These are phyloP conservation scores for Coccinonectria pachysandricola DNA, from an alignment of 2,329 filamentous ascomycete genomes.

Conservation along the genomic window DNA sequence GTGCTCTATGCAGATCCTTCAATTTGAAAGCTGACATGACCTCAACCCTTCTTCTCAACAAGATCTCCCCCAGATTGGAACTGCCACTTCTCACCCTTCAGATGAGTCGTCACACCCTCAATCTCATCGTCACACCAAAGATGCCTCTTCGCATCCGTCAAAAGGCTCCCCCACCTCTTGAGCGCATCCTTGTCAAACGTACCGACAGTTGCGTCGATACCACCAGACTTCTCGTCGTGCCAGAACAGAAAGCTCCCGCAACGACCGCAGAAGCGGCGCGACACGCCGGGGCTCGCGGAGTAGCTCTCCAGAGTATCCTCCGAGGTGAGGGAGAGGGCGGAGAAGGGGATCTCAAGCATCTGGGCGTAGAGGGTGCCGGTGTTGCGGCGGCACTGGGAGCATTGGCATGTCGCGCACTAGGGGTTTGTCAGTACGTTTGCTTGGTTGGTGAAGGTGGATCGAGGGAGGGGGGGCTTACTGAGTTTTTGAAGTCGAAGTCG, in stretches of 20 bases:
- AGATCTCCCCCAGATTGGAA: constrained; percentile 12
- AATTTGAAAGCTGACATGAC: no score
- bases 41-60: constrained; percentile 8
- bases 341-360: constrained; percentile 27
- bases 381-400: constrained; percentile 44
- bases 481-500: constrained; percentile 32
- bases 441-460: background rate
- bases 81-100: constrained; percentile 19
- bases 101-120: constrained; percentile 35
- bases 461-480: constrained; percentile 14
- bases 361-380: constrained; percentile 36
- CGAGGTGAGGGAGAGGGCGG: constrained; percentile 25
- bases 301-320: constrained; percentile 27
- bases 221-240: constrained; percentile 21
- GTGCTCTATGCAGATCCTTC: no score
- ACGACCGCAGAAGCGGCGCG: constrained; percentile 37
- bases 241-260: constrained; percentile 43
- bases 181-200: constrained; percentile 35
- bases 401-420: constrained; percentile 40
- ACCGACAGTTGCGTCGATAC: constrained; percentile 30
- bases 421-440: constrained; percentile 1
- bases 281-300: constrained; percentile 27
- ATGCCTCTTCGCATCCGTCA: constrained; percentile 30
- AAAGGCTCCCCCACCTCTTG: constrained; percentile 25
- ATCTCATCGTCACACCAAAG: constrained; percentile 36